A percentile compares a stretch with the other conserved stretches of the same genome.
phyloP scores from a whole-genome alignment of 2,329 filamentous ascomycete species.

The Bipolaris oryzae region DNA sequence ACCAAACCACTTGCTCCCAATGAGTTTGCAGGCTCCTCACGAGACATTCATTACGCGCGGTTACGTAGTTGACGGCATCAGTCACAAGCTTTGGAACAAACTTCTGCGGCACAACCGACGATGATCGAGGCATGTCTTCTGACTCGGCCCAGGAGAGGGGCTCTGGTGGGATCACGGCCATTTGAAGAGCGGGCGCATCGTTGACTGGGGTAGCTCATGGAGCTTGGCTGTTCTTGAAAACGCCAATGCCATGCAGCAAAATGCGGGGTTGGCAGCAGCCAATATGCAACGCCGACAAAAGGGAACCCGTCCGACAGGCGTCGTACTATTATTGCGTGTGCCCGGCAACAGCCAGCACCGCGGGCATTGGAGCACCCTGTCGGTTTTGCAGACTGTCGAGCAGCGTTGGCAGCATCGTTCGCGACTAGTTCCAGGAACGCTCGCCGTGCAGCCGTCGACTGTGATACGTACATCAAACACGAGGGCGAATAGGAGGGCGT shows the following conservation, averaged over 20 bases:
- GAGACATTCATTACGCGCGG: not conserved
- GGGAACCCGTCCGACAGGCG: slow-evolving; percentile 22
- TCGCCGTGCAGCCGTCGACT: slow-evolving; percentile 19
- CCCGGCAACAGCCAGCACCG: slow-evolving; percentile 24
- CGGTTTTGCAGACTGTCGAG: slow-evolving; percentile 14
- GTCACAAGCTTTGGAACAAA: not conserved
- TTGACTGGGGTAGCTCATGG: slow-evolving; percentile 34
- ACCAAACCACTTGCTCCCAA: not conserved
- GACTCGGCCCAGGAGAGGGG: slow-evolving; percentile 2
- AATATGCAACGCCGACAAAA: slow-evolving; percentile 22
- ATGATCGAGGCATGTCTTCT: slow-evolving; percentile 6
- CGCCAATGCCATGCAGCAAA: slow-evolving; percentile 37
- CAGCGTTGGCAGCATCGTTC: slow-evolving; percentile 23
- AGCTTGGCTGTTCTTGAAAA: slow-evolving; percentile 37
- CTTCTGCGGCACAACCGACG: slow-evolving; percentile 1
- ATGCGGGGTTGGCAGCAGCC: slow-evolving; percentile 44
- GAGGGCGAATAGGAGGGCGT: slow-evolving; percentile 25
- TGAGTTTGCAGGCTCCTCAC: not conserved
- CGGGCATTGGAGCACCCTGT: slow-evolving; percentile 24
- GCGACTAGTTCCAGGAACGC: slow-evolving; percentile 37
- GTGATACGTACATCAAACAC: slow-evolving; percentile 14
- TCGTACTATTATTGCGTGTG: slow-evolving; percentile 33
- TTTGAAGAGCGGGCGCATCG: slow-evolving; percentile 25
- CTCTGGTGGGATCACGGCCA: slow-evolving; percentile 1
- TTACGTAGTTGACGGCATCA: not conserved